Evolutionary conservation across 257 asterid species (phyloP).

Genomic region (Mentha longifolia): DNA sequence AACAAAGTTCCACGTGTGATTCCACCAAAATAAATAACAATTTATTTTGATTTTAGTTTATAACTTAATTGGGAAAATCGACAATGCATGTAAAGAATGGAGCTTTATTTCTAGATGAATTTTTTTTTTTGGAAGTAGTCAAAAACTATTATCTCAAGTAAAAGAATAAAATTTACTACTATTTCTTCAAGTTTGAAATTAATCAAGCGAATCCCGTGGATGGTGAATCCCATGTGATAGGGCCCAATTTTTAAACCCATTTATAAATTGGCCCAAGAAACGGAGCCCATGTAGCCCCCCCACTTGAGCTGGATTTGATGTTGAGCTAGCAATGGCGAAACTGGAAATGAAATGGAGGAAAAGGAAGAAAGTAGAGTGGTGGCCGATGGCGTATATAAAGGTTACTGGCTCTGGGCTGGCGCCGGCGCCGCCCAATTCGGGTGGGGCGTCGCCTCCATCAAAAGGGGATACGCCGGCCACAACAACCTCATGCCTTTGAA

Average conservation of each 20-base stretch:
- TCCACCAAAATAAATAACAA: too few relatives aligned
- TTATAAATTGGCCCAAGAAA: background rate
- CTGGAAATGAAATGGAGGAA: constrained; percentile 47
- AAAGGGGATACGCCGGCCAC: constrained; percentile 60
- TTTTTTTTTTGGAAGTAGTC: too few relatives aligned
- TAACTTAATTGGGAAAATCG: too few relatives aligned
- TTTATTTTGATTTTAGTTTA: too few relatives aligned
- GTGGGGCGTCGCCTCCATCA: constrained; percentile 51
- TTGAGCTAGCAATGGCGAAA: constrained; percentile 1
- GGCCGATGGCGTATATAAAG: constrained; percentile 30
- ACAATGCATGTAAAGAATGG: too few relatives aligned
- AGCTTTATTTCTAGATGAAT: too few relatives aligned
- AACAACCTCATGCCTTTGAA: constrained; percentile 68
- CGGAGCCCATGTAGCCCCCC: background rate
- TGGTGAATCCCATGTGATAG: too few relatives aligned
- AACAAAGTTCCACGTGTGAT: too few relatives aligned
- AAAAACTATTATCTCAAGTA: too few relatives aligned
- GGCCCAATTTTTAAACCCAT: background rate
- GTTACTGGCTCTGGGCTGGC: constrained; percentile 68
- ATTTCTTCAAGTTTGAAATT: too few relatives aligned
- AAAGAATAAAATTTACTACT: too few relatives aligned
- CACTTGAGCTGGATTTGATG: background rate
- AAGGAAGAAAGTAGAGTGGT: constrained; percentile 36
- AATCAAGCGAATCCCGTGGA: too few relatives aligned
- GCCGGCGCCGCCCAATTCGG: constrained; percentile 67